These are phyloP conservation scores for Leptodermis oblonga DNA, from an alignment of 257 asterid genomes.

Conservation along the genomic window DNA sequence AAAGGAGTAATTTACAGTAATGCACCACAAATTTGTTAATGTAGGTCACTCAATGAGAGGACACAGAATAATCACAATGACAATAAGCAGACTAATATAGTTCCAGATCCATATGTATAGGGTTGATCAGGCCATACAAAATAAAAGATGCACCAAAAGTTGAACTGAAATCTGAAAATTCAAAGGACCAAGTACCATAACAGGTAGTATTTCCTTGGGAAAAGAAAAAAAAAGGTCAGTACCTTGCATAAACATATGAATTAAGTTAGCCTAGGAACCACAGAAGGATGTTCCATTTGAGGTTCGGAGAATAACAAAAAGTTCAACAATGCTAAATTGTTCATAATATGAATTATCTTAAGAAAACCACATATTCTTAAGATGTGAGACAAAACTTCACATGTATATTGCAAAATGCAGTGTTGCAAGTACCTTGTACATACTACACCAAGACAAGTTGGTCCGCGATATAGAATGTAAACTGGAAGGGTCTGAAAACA, in stretches of 20 bases:
- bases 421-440: constrained; percentile 9
- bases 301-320: background rate
- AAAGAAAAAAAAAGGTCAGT: background rate
- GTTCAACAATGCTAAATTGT: background rate
- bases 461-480: background rate
- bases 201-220: background rate
- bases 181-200: background rate
- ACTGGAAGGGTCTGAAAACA: constrained; percentile 5
- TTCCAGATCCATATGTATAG: background rate
- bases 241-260: background rate
- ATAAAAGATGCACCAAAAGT: background rate
- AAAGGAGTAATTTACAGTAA: too few relatives aligned
- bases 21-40: background rate
- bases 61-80: background rate
- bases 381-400: background rate
- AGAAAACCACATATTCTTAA: background rate
- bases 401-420: background rate
- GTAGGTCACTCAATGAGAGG: background rate
- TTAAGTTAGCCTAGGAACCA: background rate
- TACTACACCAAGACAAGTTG: background rate
- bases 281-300: background rate
- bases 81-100: background rate
- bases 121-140: background rate
- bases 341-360: background rate
- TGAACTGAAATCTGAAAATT: background rate